Evolutionary conservation across 129 eudicot species (phyloP).

Genomic region (Heracleum sosnowskyi): DNA sequence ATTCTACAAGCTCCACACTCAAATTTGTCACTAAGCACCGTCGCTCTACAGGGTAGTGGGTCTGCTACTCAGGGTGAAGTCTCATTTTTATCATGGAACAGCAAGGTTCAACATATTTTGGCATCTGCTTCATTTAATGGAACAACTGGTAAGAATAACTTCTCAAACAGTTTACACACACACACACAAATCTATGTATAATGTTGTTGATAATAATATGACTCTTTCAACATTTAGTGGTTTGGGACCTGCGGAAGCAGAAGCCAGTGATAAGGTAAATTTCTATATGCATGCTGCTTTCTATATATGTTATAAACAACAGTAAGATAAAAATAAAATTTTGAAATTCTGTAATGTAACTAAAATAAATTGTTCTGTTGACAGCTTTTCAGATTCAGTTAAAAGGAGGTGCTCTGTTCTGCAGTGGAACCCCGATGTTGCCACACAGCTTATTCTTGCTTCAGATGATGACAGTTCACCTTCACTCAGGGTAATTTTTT

Average conservation of each 20-base stretch:
- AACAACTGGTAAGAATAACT: constrained; percentile 56
- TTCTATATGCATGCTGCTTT: not conserved
- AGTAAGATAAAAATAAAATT: not conserved
- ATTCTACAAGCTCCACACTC: not conserved
- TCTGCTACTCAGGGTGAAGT: constrained; percentile 92
- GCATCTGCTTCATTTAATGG: constrained; percentile 90
- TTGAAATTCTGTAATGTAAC: not conserved
- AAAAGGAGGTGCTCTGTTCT: constrained; percentile 95
- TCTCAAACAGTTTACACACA: not conserved
- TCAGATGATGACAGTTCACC: constrained; percentile 95
- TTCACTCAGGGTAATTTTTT: constrained; percentile 59
- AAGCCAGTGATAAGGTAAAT: constrained; percentile 79
- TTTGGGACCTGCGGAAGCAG: constrained; percentile 96
- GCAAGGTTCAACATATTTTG: constrained; percentile 78
- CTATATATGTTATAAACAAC: not conserved
- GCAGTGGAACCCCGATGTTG: constrained; percentile 98
- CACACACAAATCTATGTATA: constrained; percentile 7
- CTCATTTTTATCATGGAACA: constrained; percentile 89
- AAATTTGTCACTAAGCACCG: constrained; percentile 9
- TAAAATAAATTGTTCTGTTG: constrained; percentile 10
- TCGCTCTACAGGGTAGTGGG: constrained; percentile 66
- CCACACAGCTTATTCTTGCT: constrained; percentile 93
- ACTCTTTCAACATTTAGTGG: constrained; percentile 44
- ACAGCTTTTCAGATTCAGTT: constrained; percentile 82
- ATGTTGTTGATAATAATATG: constrained; percentile 10